A percentile compares a stretch with the other conserved stretches of the same genome.
Conservation (phyloP, 2,329 filamentous ascomycete species). For the Leptodontidium sp. region DNA sequence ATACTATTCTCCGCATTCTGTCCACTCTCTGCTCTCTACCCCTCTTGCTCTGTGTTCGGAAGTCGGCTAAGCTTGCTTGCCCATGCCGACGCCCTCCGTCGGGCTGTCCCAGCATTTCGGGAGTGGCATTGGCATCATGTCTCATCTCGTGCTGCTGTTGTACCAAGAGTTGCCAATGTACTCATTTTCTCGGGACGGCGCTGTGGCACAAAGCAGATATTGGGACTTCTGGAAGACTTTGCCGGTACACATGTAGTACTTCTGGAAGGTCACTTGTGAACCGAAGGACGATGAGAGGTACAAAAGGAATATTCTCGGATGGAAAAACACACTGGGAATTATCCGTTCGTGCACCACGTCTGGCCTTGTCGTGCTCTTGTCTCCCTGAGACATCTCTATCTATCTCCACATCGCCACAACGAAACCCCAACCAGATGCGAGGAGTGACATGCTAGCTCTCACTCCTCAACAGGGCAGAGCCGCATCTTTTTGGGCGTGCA, state of each 20-base stretch:
- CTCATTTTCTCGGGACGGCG: constrained; percentile 17
- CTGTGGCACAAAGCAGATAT: constrained; percentile 16
- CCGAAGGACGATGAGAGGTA: background rate
- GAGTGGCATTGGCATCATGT: constrained; percentile 14
- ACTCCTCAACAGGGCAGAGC: constrained; percentile 16
- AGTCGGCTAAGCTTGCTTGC: constrained; percentile 11
- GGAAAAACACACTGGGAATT: constrained; percentile 1
- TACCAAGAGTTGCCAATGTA: background rate
- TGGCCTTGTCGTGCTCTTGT: background rate
- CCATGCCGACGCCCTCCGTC: constrained; percentile 5
- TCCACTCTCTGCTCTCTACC: background rate
- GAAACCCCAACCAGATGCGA: constrained; percentile 12
- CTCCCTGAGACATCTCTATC: constrained; percentile 6
- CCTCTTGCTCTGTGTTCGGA: constrained; percentile 5
- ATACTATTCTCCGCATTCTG: background rate
- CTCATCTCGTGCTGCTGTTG: constrained; percentile 18
- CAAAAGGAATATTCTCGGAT: background rate
- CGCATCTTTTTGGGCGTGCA: constrained; percentile 22
- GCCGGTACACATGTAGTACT: constrained; percentile 10
- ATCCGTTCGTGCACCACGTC: background rate
- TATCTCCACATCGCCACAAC: background rate
- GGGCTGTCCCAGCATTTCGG: constrained; percentile 27
- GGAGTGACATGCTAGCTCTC: constrained; percentile 19
- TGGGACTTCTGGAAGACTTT: constrained; percentile 20
- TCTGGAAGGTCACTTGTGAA: background rate